These are phyloP conservation scores for Plectranthus barbatus DNA, from an alignment of 257 asterid species.

Conservation along the genomic window DNA sequence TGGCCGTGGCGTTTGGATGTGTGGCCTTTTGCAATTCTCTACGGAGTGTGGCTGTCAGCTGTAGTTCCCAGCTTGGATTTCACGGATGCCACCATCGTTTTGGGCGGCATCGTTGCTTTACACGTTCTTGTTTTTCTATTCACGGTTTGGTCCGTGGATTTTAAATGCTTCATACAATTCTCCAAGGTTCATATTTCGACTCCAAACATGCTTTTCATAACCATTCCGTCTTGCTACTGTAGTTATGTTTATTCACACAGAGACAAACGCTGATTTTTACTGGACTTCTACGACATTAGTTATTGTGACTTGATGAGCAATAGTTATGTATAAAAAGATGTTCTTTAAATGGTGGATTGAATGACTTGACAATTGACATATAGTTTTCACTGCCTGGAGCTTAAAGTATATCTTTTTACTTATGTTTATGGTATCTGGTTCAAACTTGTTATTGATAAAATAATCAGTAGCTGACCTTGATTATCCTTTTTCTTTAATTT, in stretches of 20 bases:
- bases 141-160: slow-evolving; percentile 90
- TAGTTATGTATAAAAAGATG: neutral
- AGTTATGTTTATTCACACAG: neutral
- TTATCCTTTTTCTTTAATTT: neutral
- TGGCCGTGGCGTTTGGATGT: slow-evolving; percentile 87
- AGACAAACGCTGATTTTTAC: neutral
- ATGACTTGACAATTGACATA: neutral
- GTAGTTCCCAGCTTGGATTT: slow-evolving; percentile 76
- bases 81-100: slow-evolving; percentile 66
- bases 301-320: neutral
- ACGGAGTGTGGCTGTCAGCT: slow-evolving; percentile 67
- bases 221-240: neutral
- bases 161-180: slow-evolving; percentile 71
- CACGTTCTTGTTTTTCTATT: slow-evolving; percentile 76
- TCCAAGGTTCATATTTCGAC: slow-evolving; percentile 50
- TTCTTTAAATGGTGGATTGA: neutral
- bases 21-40: slow-evolving; percentile 72
- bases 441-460: neutral
- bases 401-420: neutral
- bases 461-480: neutral
- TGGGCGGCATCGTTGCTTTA: slow-evolving; percentile 50
- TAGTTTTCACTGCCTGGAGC: neutral
- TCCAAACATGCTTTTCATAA: neutral
- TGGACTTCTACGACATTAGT: neutral
- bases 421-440: neutral